Evolutionary conservation across 2,329 filamentous ascomycete genomes (phyloP).

Genomic region (Colletotrichum godetiae): DNA sequence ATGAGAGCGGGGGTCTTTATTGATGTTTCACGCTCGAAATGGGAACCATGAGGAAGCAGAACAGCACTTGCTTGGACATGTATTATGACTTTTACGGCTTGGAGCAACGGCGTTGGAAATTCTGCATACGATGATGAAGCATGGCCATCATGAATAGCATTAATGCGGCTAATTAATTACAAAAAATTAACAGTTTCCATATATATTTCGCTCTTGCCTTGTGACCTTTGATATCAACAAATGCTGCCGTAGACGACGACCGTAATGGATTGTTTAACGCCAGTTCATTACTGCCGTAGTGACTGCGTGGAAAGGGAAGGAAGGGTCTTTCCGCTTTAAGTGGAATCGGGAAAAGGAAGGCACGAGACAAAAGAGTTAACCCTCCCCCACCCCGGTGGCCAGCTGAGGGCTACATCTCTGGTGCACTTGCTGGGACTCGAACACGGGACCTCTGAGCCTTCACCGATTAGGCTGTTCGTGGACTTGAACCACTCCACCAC

Average conservation of each 20-base stretch:
- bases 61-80: background rate
- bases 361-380: too few species aligned
- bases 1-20: background rate
- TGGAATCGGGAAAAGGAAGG: too few species aligned
- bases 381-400: too few species aligned
- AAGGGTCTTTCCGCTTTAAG: too few species aligned
- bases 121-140: conserved; percentile 17
- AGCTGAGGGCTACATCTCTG: too few species aligned
- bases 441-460: too few species aligned
- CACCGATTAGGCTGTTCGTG: too few species aligned
- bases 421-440: too few species aligned
- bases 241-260: background rate
- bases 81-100: conserved; percentile 15
- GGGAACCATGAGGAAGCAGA: background rate
- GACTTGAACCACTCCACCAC: too few species aligned
- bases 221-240: background rate
- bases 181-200: background rate
- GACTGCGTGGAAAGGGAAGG: too few species aligned
- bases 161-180: conserved; percentile 18
- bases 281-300: too few species aligned
- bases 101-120: conserved; percentile 22
- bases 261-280: too few species aligned
- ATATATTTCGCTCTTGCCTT: background rate
- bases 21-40: background rate
- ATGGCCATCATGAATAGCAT: conserved; percentile 10